Conservation (phyloP, 73 alveolate genomes). For the Tetrahymena malaccensis region DNA sequence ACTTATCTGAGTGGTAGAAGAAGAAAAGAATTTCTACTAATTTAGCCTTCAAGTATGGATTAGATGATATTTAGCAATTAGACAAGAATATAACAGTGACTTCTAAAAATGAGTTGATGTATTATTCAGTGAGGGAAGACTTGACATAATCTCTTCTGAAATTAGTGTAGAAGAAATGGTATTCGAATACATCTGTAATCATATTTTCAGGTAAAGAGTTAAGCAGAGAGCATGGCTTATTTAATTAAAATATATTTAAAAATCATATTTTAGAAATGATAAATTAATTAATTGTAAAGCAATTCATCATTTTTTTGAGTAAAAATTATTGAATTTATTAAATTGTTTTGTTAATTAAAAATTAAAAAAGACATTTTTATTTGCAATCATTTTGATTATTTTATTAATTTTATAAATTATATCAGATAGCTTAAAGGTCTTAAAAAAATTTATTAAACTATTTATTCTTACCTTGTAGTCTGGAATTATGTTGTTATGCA, state of each 20-base stretch:
- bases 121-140: not conserved
- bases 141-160: not conserved
- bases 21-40: conserved; percentile 48
- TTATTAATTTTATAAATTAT: too few species aligned
- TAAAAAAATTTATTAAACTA: too few species aligned
- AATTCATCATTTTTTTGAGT: too few species aligned
- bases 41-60: conserved; percentile 58
- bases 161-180: not conserved
- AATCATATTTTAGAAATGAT: too few species aligned
- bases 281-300: too few species aligned
- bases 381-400: too few species aligned
- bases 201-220: not conserved
- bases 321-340: too few species aligned
- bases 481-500: not conserved
- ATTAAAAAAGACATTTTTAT: too few species aligned
- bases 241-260: not conserved
- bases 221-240: not conserved
- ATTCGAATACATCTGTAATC: not conserved
- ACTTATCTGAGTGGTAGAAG: conserved; percentile 18
- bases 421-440: too few species aligned
- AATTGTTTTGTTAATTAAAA: too few species aligned
- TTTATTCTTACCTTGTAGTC: not conserved
- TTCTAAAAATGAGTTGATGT: conserved; percentile 4
- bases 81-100: conserved; percentile 19
- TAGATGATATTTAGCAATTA: conserved; percentile 39